A percentile compares a stretch with the other conserved stretches of the same genome.
Conservation (phyloP, 345 rosid genomes). For the Linum usitatissimum region DNA sequence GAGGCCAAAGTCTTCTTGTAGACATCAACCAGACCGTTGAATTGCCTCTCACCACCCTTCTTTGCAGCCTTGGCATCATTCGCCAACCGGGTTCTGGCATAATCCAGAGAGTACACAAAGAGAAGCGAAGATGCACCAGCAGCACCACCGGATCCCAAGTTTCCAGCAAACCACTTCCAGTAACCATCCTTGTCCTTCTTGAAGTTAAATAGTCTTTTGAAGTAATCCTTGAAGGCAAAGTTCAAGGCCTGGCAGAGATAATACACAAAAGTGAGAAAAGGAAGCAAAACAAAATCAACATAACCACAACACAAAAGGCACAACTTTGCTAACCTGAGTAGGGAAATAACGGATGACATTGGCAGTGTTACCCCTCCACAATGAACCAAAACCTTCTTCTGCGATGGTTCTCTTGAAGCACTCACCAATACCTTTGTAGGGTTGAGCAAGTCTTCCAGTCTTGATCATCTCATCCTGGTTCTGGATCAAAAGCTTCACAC, state of each 20-base stretch:
- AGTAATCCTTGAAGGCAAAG: slow-evolving; percentile 7
- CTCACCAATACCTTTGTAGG: slow-evolving; percentile 5
- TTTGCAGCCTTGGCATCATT: slow-evolving; percentile 7
- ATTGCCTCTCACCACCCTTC: slow-evolving; percentile 7
- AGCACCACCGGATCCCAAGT: slow-evolving; percentile 3
- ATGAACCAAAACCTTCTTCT: slow-evolving; percentile 1
- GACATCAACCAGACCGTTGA: slow-evolving; percentile 5
- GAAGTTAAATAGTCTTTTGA: slow-evolving; percentile 2
- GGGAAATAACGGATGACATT: slow-evolving; percentile 7
- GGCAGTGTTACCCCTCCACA: slow-evolving; percentile 7
- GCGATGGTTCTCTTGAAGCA: not conserved
- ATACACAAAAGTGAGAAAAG: not conserved
- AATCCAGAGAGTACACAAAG: slow-evolving; percentile 5
- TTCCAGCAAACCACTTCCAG: slow-evolving; percentile 6
- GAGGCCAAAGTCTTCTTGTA: slow-evolving; percentile 6
- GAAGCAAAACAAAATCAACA: not conserved
- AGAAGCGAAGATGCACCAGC: slow-evolving; percentile 7
- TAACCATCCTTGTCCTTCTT: slow-evolving; percentile 4
- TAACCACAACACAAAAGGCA: not conserved
- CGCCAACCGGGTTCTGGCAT: not conserved
- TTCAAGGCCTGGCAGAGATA: not conserved
- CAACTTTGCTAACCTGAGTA: not conserved
- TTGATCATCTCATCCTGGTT: slow-evolving; percentile 6
- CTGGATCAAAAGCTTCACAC: slow-evolving; percentile 4
- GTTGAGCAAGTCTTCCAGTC: not conserved